Base-by-base conservation (phyloP, 768 basidiomycete genomes). In the Dacryopinax spathularia region DNA sequence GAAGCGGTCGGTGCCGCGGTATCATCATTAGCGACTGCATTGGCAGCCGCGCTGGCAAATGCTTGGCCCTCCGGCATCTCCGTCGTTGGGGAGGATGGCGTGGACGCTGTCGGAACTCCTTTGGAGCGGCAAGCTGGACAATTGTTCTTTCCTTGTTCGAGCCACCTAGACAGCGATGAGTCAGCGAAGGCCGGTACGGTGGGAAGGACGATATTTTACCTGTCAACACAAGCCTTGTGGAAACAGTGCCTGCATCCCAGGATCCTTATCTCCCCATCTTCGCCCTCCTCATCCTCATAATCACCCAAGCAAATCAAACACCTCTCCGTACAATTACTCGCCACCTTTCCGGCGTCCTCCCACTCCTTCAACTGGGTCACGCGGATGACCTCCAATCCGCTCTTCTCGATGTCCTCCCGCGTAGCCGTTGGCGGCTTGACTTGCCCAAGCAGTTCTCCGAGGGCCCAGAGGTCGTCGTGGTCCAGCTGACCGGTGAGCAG, bases 271-370 rank as follows among this genome's bases (percentile, higher is more conserved):
- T 91, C 85, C 44, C 91, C 89, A 43, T 88, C 85, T 1, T 56
- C 48, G 22, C 48, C 48, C 29, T 56, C 48, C 48, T 56, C 48
- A 56, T 77, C 71, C 33, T 80, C 79, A 73, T 96, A 96, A 62
- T 95, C 91, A 63, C 90, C 88, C 60, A 95, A 77, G 71, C 93
- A 97, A 35, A 96, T 87, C 65, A 90, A 77, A 70, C 88, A 91
- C 87, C 82, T 77, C 41, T 96, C 93, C 6, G 80, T 76, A 65
- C 90, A 92, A 69, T 87, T 94, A n/a, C 79, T 80, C 25, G 87
- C 77, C 16, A 94, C 77, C 64, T 81, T 81, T 22, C 84, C 85
- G 16, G 81, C 77, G 60, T 78, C 77, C 70, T 85, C 86, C 64
- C 84, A 83, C 60, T 79, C 74, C 41, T 68, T 70, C 37, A 90